These are phyloP conservation scores for Piloderma croceum DNA, from an alignment of 768 basidiomycete species.

Conservation along the genomic window DNA sequence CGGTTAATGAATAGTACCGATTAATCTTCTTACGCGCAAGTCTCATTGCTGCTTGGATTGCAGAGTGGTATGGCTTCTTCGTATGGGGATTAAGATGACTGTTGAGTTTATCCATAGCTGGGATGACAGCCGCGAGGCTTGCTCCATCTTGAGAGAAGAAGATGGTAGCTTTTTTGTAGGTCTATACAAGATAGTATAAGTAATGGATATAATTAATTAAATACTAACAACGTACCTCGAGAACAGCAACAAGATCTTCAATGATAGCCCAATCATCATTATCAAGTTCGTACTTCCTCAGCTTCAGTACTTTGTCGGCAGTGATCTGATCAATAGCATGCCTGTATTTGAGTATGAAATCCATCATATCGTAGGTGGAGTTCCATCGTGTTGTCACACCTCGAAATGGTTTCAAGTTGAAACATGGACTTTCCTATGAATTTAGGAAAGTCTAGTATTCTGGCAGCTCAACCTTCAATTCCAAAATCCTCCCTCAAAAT, in stretches of 20 bases:
- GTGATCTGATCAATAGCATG: constrained; percentile 23
- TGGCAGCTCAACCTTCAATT: no score
- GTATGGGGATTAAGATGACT: no score
- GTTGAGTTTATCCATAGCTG: constrained; percentile 26
- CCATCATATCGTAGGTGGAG: constrained; percentile 33
- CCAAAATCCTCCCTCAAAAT: no score
- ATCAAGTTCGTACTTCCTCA: constrained; percentile 21
- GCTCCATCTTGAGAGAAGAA: constrained; percentile 19
- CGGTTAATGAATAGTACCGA: constrained; percentile 20
- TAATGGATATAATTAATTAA: no score
- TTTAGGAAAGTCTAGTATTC: no score
- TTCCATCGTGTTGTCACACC: no score
- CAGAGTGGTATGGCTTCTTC: no score
- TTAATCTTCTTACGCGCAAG: constrained; percentile 20
- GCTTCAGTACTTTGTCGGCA: constrained; percentile 11
- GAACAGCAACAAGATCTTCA: constrained; percentile 22
- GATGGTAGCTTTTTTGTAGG: constrained; percentile 19
- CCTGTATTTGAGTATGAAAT: constrained; percentile 24
- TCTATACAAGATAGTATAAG: no score
- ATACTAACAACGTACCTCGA: constrained; percentile 27
- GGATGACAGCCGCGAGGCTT: constrained; percentile 22
- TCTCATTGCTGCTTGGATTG: constrained; percentile 4
- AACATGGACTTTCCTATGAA: no score
- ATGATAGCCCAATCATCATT: constrained; percentile 31
- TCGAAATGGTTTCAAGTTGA: no score